Evolutionary conservation across 2,329 filamentous ascomycete genomes (phyloP).

Genomic region (Cladosporium phlei): DNA sequence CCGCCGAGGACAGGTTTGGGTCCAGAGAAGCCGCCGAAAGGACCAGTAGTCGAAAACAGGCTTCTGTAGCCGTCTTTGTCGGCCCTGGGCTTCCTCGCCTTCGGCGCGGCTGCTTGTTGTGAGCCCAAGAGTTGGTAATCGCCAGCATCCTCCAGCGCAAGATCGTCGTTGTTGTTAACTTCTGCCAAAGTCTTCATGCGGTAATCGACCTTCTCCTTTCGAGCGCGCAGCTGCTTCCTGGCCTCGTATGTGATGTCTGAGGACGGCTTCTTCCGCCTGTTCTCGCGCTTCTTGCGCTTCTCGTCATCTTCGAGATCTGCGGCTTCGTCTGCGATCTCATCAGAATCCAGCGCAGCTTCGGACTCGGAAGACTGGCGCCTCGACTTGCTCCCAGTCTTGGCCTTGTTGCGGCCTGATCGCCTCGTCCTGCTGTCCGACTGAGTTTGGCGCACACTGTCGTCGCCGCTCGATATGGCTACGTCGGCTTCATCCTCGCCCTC

Average conservation of each 20-base stretch:
- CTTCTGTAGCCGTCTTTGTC: slow-evolving; percentile 57
- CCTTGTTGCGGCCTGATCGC: slow-evolving; percentile 49
- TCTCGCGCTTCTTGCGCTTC: slow-evolving; percentile 38
- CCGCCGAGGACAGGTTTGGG: slow-evolving; percentile 67
- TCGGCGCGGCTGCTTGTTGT: slow-evolving; percentile 8
- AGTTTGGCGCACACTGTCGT: slow-evolving; percentile 40
- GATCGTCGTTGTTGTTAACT: slow-evolving; percentile 6
- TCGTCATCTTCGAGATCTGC: slow-evolving; percentile 54
- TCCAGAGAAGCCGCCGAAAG: slow-evolving; percentile 82
- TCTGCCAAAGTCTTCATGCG: slow-evolving; percentile 55
- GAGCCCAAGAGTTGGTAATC: slow-evolving; percentile 9
- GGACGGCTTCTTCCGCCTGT: slow-evolving; percentile 20
- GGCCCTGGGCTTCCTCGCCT: slow-evolving; percentile 30
- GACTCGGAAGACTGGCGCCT: slow-evolving; percentile 43
- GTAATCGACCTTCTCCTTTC: slow-evolving; percentile 73
- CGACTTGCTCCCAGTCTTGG: slow-evolving; percentile 27
- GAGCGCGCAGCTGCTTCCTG: slow-evolving; percentile 54
- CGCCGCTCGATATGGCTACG: slow-evolving; percentile 51
- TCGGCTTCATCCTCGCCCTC: slow-evolving; percentile 53
- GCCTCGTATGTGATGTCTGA: slow-evolving; percentile 22
- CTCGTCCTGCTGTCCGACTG: slow-evolving; percentile 45
- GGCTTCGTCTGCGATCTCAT: slow-evolving; percentile 52
- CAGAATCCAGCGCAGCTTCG: slow-evolving; percentile 43
- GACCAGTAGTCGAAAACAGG: slow-evolving; percentile 84
- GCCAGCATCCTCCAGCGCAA: neutral